Base-by-base conservation (phyloP, 768 basidiomycete species). In the Lactifluus rugatus region DNA sequence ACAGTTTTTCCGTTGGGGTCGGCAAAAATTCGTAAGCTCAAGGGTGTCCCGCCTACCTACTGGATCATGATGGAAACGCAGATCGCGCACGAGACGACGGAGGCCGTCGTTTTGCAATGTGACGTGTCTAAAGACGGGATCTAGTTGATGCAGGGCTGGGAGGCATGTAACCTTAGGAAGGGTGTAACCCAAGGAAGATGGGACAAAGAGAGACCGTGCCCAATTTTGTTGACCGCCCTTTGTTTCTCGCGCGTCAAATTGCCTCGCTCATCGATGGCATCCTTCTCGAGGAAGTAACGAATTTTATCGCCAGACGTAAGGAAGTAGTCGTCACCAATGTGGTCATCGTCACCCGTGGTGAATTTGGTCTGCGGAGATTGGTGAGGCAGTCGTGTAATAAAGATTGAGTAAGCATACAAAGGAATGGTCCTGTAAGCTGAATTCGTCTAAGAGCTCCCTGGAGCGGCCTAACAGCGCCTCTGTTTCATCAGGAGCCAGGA, bases 241-340 rank as follows among this genome's bases (percentile, higher is more conserved):
- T 83, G 74, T 69, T 89, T 89, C 56, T 81, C 79, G 56, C 81
- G 75, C 1, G 77, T 78, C 69, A 99, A 78, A 64, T 83, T 84
- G 2, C 91, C 87, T 32, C 80, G 69, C 25, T 72, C 64, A 60
- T 84, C 80, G 6, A 96, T 75, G 0, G 94, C 92, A 50, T 87
- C 91, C 64, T 90, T 85, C 68, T 98, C 96, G 45, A 99, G 75
- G 71, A 99, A 98, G 71, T 85, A 98, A 6, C 89, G 84, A 59
- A 98, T 90, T 77, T 96, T 96, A 71, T 97, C 92, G 2, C 92
- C 91, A 1, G 91, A 93, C 31, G 74, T 80, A 48, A 99, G 75
- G 67, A 99, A 99, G 70, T 98, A 98, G 32, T 91, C 83, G 67
- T 98, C 93, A 0, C 93, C 93, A 25, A 92, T 78, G 64, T 93